phyloP scores from a whole-genome alignment of 2,329 filamentous ascomycete genomes.

The Thermothelomyces thermophilus region DNA sequence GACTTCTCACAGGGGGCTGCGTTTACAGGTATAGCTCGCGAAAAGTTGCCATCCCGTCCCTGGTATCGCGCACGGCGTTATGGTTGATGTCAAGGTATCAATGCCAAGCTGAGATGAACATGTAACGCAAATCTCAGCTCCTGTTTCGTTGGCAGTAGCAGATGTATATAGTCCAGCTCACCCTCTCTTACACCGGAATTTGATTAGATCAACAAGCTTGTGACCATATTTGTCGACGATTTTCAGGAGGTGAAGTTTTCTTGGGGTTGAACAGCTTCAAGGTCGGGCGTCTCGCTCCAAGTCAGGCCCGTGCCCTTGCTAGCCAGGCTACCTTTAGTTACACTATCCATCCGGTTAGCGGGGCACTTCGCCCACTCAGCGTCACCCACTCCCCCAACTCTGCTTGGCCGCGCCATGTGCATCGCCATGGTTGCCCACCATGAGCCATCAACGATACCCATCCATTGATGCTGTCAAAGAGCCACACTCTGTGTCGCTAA shows the following conservation, averaged over 20 bases:
- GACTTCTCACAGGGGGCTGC: background rate
- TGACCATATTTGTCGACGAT: no score
- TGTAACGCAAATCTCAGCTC: background rate
- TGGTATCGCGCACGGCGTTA: background rate
- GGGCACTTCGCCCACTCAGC: background rate
- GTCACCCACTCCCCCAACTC: background rate
- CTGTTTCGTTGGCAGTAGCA: no score
- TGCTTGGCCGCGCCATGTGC: constrained; percentile 2
- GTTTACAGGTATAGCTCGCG: no score
- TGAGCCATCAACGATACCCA: constrained; percentile 54
- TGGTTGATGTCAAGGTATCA: background rate
- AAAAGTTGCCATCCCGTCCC: no score
- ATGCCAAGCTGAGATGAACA: background rate
- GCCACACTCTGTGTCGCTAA: constrained; percentile 71
- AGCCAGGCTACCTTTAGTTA: no score
- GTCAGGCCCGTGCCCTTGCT: no score
- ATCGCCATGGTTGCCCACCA: constrained; percentile 25
- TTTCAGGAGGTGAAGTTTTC: no score
- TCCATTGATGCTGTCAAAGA: constrained; percentile 59
- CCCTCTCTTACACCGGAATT: no score
- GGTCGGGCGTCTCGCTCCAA: no score
- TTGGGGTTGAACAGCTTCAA: no score
- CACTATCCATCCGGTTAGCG: background rate
- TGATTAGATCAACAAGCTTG: no score
- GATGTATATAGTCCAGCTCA: no score